Base-by-base conservation (phyloP, 2,329 filamentous ascomycete genomes). In the Alternaria triticina region DNA sequence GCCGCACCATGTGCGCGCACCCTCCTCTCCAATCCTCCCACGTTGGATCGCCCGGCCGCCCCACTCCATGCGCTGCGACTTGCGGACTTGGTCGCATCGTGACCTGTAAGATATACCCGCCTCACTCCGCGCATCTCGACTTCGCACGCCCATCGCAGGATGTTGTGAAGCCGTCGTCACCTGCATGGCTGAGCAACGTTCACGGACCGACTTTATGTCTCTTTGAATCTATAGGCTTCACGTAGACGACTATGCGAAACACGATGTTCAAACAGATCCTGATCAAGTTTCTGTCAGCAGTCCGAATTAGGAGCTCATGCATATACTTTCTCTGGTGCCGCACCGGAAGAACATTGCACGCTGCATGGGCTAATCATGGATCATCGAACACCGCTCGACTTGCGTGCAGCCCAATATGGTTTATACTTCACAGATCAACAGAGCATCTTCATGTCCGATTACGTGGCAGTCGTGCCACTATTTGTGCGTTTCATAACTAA, bases 1-100 rank as follows among this genome's bases (percentile, higher is more conserved):
- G 59, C 54, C 54, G 44, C 54, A 56, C 56, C 30, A 51, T 52
- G n/a, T 20, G 33, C 30, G 15, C 54, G 28, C 51, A 9, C 30
- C 51, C 20, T 12, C 30, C 17, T 46, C 17, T 15, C 27, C 20
- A 28, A 9, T 23, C 23, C 52, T 15, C 49, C 49, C 49, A 52
- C 49, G 20, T 40, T 40, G 12, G 22, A 40, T 40, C 49, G 49
- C 49, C 20, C 17, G 20, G 23, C 6, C 0, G 49, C 2, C 20
- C 28, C 49, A 52, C 49, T 36, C 20, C 28, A 52, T 40, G 20
- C 20, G 30, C 49, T 52, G 20, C 49, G 13, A 52, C 49, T 40
- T 52, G 28, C 49, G 33, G 20, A 23, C 30, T 15, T 11, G 20
- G 49, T 40, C 20, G 49, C 30, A 52, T 52, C 49, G 30, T 52